Conservation (phyloP, 169 alveolate species). For the Perkinsus chesapeaki region DNA sequence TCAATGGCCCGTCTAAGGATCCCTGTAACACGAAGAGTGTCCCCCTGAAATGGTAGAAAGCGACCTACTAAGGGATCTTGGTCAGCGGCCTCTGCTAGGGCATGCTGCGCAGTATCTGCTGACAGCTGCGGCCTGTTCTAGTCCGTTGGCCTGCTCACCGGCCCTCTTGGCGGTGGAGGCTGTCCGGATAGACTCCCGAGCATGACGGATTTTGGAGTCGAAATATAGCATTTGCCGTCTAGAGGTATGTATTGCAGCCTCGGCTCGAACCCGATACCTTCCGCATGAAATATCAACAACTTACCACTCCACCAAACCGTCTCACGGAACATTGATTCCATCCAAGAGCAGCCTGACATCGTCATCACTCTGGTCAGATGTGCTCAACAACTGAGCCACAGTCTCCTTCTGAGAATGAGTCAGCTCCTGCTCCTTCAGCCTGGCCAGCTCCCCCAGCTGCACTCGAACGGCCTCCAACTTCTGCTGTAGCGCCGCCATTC, state of each 20-base stretch:
- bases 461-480: neutral
- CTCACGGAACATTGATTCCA: neutral
- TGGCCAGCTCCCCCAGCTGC: neutral
- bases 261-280: neutral
- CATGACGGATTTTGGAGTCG: neutral
- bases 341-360: neutral
- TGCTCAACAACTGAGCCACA: neutral
- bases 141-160: neutral
- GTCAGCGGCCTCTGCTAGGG: too few species aligned
- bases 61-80: neutral
- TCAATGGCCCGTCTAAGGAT: neutral
- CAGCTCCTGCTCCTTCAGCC: neutral
- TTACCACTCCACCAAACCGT: neutral
- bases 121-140: too few species aligned
- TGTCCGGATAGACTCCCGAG: neutral
- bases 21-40: neutral
- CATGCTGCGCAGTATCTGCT: too few species aligned
- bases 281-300: neutral
- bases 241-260: neutral
- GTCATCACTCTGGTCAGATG: neutral
- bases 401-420: neutral
- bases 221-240: neutral
- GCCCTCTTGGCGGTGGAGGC: neutral
- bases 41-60: neutral
- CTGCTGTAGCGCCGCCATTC: neutral